Base-by-base conservation (phyloP, 2,329 filamentous ascomycete species). In the Basipetospora chlamydospora region DNA sequence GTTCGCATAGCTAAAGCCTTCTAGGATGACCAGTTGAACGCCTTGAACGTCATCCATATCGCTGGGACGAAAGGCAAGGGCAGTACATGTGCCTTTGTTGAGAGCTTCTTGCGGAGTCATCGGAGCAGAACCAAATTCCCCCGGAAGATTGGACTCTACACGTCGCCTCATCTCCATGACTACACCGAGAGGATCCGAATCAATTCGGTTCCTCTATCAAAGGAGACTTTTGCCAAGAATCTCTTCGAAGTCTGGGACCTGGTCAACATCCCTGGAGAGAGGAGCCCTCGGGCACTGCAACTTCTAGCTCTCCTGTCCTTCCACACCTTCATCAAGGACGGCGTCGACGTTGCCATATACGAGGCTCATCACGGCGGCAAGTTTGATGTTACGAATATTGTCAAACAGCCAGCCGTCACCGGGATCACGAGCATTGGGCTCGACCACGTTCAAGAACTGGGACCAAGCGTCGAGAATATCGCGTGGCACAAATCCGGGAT, bases 31-130 rank as follows among this genome's bases (percentile, higher is more conserved):
- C 4, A 11, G 11, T 12, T 33, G n/a, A 25, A 22, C 18, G 12
- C 16, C 31, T 13, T 33, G 21, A 33, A 33, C 18, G 22, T 33
- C 18, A 33, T 33, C 15, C 31, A 33, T 23, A 12, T 33, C 13
- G 18, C 31, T 5, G 31, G 31, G 22, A 33, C 31, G 21, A 33
- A 33, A 9, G 31, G 31, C 31, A 33, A 33, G 15, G 31, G 31
- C 18, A 25, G 31, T n/a, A 33, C 31, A 5, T 33, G 31, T 18
- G 31, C 17, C 8, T 22, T 25, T 12, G 18, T 33, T 22, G 31
- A 33, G 9, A 22, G 18, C 15, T 33, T 33, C 11, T 16, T 33
- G 18, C 4, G 17, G 12, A 22, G 18, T 12, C 31, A 33, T 22
- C 10, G 17, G n/a, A 22, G 17, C 12, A 11, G 31, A 22, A 33